Evolutionary conservation across 495 filamentous ascomycete species (phyloP), one percentile per base, ranked within the genome.

Genomic region (Daldinia vernicosa): DNA sequence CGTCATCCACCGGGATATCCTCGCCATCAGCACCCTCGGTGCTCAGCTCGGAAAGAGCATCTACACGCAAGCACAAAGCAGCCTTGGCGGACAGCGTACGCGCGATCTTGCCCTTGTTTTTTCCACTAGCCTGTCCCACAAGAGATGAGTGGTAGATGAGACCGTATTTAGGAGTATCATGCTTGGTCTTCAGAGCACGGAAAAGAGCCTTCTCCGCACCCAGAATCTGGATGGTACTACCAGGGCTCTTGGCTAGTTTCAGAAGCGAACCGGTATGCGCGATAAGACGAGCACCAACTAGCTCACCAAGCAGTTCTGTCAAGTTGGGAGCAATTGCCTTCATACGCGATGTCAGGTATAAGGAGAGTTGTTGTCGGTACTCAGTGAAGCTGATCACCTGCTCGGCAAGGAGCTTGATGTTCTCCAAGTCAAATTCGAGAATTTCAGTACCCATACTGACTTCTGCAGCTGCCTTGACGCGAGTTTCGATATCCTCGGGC

Each of bases 81-180:
- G 95, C 89, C 84, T 97, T 98, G 70, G 94, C 89, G 56, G 95
- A 93, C 40, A 99, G 87, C 84, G 98, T 93, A 81, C 95, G 91
- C 14, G 95, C 95, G 77, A 99, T 97, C 85, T 99, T 99, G 71
- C 95, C 95, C 90, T 99, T 99, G 84, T 98, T 98, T 83, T 90
- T 92, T 69, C 96, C 95, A 27, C 92, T 95, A 26, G 96, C 95
- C 82, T 99, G 95, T 50, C 95, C 95, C 54, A 99, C 92, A 32
- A 99, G 85, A 27, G 94, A 97, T 19, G 95, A 94, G 81, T 99
- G 96, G 83, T 98, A 99, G 80, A 98, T 97, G 71, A 99, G 88
- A 85, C 95, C 95, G 74, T 99, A 99, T 83, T 99, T 99, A 71
- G 95, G 95, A 12, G 95, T 99, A 76, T 98, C 93, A 79, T 98